Conservation (phyloP, 805 yeast genomes). For the Clavispora fructus region DNA sequence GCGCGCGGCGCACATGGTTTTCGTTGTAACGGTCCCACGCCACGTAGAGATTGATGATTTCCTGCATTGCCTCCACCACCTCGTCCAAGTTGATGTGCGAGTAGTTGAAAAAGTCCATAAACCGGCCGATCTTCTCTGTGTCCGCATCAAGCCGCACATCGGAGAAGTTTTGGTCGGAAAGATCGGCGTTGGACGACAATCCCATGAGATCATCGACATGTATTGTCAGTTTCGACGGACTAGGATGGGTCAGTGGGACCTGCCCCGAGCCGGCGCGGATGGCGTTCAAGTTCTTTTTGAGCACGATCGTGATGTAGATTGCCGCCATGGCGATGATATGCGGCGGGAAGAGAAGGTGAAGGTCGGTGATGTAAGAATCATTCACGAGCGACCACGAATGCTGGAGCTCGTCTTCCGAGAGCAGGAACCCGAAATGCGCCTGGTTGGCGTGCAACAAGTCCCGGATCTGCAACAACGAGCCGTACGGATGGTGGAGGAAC, state of each 20-base stretch:
- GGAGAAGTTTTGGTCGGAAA: constrained; percentile 13
- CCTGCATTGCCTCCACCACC: constrained; percentile 79
- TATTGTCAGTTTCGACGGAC: constrained; percentile 15
- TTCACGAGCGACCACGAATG: constrained; percentile 86
- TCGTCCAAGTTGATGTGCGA: constrained; percentile 74
- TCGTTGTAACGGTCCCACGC: constrained; percentile 87
- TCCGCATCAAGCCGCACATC: constrained; percentile 30
- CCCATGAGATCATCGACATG: constrained; percentile 36
- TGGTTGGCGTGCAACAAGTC: constrained; percentile 34
- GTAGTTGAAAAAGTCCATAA: constrained; percentile 64
- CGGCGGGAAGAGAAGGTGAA: constrained; percentile 80
- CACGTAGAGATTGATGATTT: constrained; percentile 73
- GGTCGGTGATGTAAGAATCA: constrained; percentile 84
- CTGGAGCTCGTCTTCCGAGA: constrained; percentile 68
- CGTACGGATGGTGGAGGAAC: constrained; percentile 73
- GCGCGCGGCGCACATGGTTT: constrained; percentile 43
- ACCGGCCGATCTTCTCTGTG: constrained; percentile 45
- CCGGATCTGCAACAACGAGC: constrained; percentile 51
- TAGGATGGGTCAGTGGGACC: constrained; percentile 4
- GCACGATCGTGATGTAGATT: constrained; percentile 68
- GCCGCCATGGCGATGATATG: constrained; percentile 81
- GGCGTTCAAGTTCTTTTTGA: constrained; percentile 36
- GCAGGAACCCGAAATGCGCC: constrained; percentile 22
- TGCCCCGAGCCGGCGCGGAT: constrained; percentile 13
- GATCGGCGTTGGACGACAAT: constrained; percentile 10